phyloP scores from a whole-genome alignment of 257 asterid genomes.

The Capsicum pubescens region DNA sequence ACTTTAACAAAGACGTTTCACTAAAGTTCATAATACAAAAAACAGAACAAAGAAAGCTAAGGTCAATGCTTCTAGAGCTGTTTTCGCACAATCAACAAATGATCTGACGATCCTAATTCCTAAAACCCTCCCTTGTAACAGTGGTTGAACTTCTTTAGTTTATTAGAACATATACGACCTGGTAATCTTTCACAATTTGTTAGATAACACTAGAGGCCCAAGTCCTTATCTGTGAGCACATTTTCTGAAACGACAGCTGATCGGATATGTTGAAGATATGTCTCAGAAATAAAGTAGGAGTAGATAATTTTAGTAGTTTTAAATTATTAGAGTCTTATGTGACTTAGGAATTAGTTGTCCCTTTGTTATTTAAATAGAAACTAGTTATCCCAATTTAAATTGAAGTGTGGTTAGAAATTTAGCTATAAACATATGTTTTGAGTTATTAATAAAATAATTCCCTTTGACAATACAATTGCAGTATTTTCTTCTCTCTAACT shows the following conservation, averaged over 20 bases:
- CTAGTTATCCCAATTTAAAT: too few relatives aligned
- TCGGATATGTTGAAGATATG: neutral
- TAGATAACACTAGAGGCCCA: neutral
- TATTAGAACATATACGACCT: neutral
- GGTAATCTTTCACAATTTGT: neutral
- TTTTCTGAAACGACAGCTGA: neutral
- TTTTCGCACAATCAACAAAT: neutral
- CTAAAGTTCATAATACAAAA: slow-evolving; percentile 2
- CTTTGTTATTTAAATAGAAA: too few relatives aligned
- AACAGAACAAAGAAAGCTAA: neutral
- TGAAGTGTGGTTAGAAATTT: too few relatives aligned
- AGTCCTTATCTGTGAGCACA: neutral
- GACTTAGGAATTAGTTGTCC: too few relatives aligned
- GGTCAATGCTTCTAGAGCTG: neutral
- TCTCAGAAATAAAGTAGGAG: too few relatives aligned
- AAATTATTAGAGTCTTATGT: too few relatives aligned
- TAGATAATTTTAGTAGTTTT: too few relatives aligned
- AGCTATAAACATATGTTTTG: too few relatives aligned
- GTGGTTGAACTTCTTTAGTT: slow-evolving; percentile 8
- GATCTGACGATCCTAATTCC: neutral
- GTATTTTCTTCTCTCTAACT: too few relatives aligned
- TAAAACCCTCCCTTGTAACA: neutral
- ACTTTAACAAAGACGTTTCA: neutral
- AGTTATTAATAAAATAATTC: too few relatives aligned
- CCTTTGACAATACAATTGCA: too few relatives aligned